A percentile compares a stretch with the other conserved stretches of the same genome.
Evolutionary conservation across 805 yeast species (phyloP).

Genomic region (Debaryomyces prosopidis): DNA sequence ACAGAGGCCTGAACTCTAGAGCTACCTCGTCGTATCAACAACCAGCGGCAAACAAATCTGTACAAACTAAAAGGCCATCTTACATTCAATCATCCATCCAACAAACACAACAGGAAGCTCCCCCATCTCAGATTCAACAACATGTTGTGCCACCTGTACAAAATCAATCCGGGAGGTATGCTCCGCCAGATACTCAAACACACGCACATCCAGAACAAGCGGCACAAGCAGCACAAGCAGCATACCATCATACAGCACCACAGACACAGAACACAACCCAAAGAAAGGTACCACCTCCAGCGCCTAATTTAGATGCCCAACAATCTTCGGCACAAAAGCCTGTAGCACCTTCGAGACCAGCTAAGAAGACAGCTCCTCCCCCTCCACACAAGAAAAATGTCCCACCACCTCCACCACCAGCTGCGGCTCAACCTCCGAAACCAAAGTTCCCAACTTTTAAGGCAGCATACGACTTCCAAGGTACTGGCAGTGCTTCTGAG

Average conservation of each 20-base stretch:
- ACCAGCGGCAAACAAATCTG: slow-evolving; percentile 10
- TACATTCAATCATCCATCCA: slow-evolving; percentile 1
- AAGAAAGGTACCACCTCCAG: slow-evolving; percentile 15
- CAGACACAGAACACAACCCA: slow-evolving; percentile 8
- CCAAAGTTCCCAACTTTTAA: slow-evolving; percentile 76
- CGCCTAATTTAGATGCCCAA: slow-evolving; percentile 5
- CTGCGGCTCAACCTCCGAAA: slow-evolving; percentile 56
- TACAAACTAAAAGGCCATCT: slow-evolving; percentile 9
- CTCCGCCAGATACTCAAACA: neutral
- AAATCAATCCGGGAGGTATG: slow-evolving; percentile 7
- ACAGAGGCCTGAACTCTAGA: slow-evolving; percentile 24
- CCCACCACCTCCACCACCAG: slow-evolving; percentile 28
- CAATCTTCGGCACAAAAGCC: slow-evolving; percentile 10
- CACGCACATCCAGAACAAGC: slow-evolving; percentile 6
- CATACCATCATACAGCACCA: slow-evolving; percentile 4
- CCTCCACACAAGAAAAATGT: slow-evolving; percentile 55
- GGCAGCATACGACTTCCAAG: slow-evolving; percentile 87
- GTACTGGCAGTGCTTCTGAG: slow-evolving; percentile 72
- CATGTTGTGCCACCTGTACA: slow-evolving; percentile 23
- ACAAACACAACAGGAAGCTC: slow-evolving; percentile 23
- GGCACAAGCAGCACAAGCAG: slow-evolving; percentile 3
- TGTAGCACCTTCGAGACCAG: slow-evolving; percentile 25
- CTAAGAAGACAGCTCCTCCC: slow-evolving; percentile 50
- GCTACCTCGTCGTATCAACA: neutral
- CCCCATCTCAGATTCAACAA: slow-evolving; percentile 8